Conservation (phyloP, 345 rosid species). For the Cardiospermum halicacabum region DNA sequence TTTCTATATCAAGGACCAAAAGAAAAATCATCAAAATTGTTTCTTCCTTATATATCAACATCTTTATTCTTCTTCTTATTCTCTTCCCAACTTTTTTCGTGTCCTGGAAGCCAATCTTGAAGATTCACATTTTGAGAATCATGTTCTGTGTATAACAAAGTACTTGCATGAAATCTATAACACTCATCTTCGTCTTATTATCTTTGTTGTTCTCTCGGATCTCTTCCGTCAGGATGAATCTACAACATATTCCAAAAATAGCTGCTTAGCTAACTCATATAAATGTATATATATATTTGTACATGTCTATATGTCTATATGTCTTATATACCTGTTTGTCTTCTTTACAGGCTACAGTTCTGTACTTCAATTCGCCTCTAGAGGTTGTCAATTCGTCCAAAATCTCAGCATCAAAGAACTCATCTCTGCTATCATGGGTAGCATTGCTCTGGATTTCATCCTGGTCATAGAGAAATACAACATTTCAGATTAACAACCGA, state of each 20-base stretch:
- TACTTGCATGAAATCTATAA: no score
- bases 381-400: constrained; percentile 72
- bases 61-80: not conserved
- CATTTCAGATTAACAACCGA: no score
- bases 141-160: no score
- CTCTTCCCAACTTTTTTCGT: not conserved
- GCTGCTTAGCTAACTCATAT: no score
- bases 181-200: not conserved
- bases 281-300: no score
- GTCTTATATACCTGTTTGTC: constrained; percentile 36
- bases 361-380: constrained; percentile 72
- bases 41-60: constrained; percentile 1
- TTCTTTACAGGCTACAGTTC: constrained; percentile 53
- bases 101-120: not conserved
- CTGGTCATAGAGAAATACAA: constrained; percentile 19
- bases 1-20: not conserved
- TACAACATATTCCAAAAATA: no score
- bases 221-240: constrained; percentile 24
- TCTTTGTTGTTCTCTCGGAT: not conserved
- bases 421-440: constrained; percentile 18
- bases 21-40: not conserved
- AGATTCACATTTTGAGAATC: no score
- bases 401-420: constrained; percentile 66
- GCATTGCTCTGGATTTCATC: constrained; percentile 12
- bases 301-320: constrained; percentile 1